Evolutionary conservation across 179 eudicot genomes (phyloP), one percentile per base, ranked within the genome.

Genomic region (Nepenthes alata): DNA sequence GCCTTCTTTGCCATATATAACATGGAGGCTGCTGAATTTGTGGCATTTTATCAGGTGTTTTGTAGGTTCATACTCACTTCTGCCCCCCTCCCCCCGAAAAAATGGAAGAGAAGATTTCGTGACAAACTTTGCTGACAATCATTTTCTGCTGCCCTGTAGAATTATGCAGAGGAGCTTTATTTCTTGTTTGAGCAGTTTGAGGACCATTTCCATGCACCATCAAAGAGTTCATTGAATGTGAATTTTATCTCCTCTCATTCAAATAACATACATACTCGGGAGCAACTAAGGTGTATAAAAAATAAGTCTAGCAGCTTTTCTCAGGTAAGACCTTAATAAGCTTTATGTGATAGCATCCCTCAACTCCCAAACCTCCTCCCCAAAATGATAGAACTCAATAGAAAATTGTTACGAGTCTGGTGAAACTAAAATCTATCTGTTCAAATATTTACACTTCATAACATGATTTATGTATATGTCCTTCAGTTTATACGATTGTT

Each of bases 1-100:
- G 89, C 96, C 59, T 89, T 91, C 72, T 85, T 86, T 77, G 98
- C 90, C 74, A 89, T 89, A 74, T 91, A 91, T 78, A 77, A 86
- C 77, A 91, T 91, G 98, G 98, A 89, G 82, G 75, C 84, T 58
- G 86, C 96, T 60, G 95, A 91, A 75, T 77, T 86, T 67, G 69
- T 84, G 62, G 84, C 98, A 66, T 91, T 91, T 80, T 89, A 86
- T 69, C 98, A 89, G 98, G 98, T 89, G 7, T 34, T 55, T 37
- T 47, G 56, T 45, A 5, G 7, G 15, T 37, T 35, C 59, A 4
- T 52, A 16, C 7, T 52, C 55, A 13, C 15, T 52, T 4, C 45
- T 41, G 25, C 25, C 25, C 25, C 25, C 25, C 25, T 25, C 25
- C 25, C 25, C 25, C 25, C 25, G 25, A 25, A 25, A 25, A 41